phyloP scores from a whole-genome alignment of 2,329 filamentous ascomycete species.

The Penicillium sp. region DNA sequence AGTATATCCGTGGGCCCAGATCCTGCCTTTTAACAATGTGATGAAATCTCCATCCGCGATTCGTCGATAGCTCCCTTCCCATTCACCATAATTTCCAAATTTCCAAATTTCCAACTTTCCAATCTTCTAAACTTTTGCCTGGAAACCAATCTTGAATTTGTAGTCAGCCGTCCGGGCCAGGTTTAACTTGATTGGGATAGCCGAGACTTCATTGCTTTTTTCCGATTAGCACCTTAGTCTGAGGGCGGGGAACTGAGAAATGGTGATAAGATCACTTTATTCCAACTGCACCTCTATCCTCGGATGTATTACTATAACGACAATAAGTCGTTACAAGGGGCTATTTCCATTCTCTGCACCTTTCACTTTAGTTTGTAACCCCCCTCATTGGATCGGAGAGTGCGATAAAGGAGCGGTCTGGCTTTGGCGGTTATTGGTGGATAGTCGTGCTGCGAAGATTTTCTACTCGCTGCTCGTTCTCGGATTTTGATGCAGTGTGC shows the following conservation, averaged over 20 bases:
- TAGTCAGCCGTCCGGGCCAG: neutral
- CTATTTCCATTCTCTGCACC: neutral
- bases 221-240: constrained; percentile 3
- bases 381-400: neutral
- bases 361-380: neutral
- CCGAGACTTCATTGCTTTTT: constrained; percentile 13
- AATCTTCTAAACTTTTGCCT: neutral
- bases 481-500: neutral
- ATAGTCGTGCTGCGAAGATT: neutral
- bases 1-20: neutral
- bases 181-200: neutral
- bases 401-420: constrained; percentile 8
- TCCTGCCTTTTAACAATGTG: neutral
- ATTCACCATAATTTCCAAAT: neutral
- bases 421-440: constrained; percentile 3
- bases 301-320: neutral
- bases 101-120: neutral
- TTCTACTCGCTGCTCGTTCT: neutral
- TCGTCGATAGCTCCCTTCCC: neutral
- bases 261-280: constrained; percentile 18
- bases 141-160: neutral
- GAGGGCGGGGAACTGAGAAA: constrained; percentile 9
- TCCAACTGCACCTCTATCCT: constrained; percentile 10
- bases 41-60: neutral
- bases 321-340: neutral